Conservation (phyloP, 495 filamentous ascomycete genomes). For the Hypoxylon fragiforme region DNA sequence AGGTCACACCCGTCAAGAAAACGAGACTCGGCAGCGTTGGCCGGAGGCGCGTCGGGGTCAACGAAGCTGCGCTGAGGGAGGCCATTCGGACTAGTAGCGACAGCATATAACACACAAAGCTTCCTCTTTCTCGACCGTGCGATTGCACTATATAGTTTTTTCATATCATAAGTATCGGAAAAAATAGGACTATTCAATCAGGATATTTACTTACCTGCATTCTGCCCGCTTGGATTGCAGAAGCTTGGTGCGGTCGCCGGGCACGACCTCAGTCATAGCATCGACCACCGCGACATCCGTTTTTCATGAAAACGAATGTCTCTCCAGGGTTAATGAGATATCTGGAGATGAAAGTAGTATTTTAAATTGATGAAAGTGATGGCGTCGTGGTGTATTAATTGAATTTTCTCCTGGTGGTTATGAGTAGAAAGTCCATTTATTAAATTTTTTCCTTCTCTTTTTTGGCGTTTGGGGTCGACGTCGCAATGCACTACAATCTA, state of each 20-base stretch:
- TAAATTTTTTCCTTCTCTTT: conserved; percentile 30
- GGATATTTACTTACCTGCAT: conserved; percentile 47
- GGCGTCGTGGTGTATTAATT: conserved; percentile 53
- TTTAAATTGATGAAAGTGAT: conserved; percentile 58
- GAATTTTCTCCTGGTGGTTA: conserved; percentile 33
- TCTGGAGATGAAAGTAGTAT: conserved; percentile 37
- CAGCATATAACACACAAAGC: conserved; percentile 74
- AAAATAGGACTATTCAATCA: conserved; percentile 47
- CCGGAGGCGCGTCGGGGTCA: conserved; percentile 52
- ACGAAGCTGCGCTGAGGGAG: conserved; percentile 47
- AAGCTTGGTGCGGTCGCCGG: conserved; percentile 58
- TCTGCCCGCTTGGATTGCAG: conserved; percentile 57
- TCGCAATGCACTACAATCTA: conserved; percentile 8
- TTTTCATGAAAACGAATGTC: conserved; percentile 57
- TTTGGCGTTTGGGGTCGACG: conserved; percentile 1
- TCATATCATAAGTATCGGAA: conserved; percentile 51
- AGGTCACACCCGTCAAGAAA: conserved; percentile 79
- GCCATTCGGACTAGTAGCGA: conserved; percentile 54
- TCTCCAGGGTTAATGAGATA: conserved; percentile 37
- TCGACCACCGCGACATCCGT: conserved; percentile 61
- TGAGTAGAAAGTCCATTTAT: conserved; percentile 18
- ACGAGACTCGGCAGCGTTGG: conserved; percentile 56
- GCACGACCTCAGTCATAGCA: conserved; percentile 62
- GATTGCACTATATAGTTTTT: conserved; percentile 61
- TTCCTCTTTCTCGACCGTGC: conserved; percentile 80